Evolutionary conservation across 306 rosid species (phyloP), one percentile per base, ranked within the genome.

Genomic region (Quercus glauca): DNA sequence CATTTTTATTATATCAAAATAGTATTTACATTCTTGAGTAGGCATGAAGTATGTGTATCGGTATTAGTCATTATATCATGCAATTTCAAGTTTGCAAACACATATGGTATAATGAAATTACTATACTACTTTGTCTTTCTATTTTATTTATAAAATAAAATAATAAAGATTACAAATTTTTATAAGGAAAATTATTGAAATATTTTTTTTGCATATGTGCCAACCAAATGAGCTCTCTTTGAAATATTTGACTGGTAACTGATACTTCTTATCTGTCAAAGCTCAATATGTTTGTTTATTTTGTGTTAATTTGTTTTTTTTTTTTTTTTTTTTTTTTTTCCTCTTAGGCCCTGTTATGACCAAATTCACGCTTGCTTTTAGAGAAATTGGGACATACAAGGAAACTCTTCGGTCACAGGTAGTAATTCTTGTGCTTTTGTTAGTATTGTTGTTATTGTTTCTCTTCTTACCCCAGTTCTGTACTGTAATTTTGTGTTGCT

Each of bases 351-450:
- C 97, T 79, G 94, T 90, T 70, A 89, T 93, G 94, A 83, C 90
- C 78, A 95, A 95, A 87, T 95, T 91, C 80, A 91, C 98, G 18
- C 79, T 90, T 55, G 97, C 96, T 25, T 77, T 95, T 81, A 95
- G 99, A 86, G 98, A 95, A 89, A 93, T 95, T 77, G 86, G 90
- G 73, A 91, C 99, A 43, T 93, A 86, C 88, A 95, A 95, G 90
- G 98, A 93, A 88, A 91, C 90, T 76, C 94, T 95, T 81, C 94
- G 98, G 45, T 90, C 92, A 18, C 97, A 90, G 95, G 99, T 95
- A 78, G 81, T 78, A 28, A 28, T 23, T 82, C 0, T 67, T 63
- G 20, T 77, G 45, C 60, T 68, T 59, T 19, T 20, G 52, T 52
- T 61, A 28, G 31, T 55, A 20, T 33, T 71, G 11, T 9, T 71